phyloP scores from a whole-genome alignment of 441 rosid species.

The Kokia cookei region DNA sequence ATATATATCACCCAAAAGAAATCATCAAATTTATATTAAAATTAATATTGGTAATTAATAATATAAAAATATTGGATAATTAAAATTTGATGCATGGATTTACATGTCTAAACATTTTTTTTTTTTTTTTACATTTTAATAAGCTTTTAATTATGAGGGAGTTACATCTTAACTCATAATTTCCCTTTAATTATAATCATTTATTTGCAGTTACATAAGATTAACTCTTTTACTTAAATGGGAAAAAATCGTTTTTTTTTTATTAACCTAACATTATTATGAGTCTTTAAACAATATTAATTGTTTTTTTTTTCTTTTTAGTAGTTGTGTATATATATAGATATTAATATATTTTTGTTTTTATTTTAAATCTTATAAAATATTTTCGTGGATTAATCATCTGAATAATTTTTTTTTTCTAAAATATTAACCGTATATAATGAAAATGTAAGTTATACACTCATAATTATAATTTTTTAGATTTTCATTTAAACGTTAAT shows the following conservation, averaged over 20 bases:
- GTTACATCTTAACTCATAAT: not conserved
- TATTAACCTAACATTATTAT: not conserved
- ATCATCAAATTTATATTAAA: no score
- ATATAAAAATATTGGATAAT: no score
- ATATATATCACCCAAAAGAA: no score
- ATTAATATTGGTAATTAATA: no score
- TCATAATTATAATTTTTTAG: no score
- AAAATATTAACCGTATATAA: not conserved
- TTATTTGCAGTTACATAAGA: not conserved
- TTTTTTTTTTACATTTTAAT: not conserved
- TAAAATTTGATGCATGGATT: not conserved
- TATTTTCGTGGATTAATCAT: no score
- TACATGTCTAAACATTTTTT: not conserved
- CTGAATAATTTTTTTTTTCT: not conserved
- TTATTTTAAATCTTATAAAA: no score
- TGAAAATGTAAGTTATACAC: no score
- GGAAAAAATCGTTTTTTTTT: not conserved
- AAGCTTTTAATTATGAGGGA: constrained; percentile 2
- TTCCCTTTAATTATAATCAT: not conserved
- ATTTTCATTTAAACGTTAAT: no score
- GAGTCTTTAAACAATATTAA: not conserved
- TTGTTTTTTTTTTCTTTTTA: not conserved
- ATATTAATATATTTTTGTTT: no score
- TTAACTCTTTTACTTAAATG: not conserved
- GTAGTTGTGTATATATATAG: no score